A percentile compares a stretch with the other conserved stretches of the same genome.
phyloP scores from a whole-genome alignment of 208 protist genomes.

The Acanthamoeba castellanii region DNA sequence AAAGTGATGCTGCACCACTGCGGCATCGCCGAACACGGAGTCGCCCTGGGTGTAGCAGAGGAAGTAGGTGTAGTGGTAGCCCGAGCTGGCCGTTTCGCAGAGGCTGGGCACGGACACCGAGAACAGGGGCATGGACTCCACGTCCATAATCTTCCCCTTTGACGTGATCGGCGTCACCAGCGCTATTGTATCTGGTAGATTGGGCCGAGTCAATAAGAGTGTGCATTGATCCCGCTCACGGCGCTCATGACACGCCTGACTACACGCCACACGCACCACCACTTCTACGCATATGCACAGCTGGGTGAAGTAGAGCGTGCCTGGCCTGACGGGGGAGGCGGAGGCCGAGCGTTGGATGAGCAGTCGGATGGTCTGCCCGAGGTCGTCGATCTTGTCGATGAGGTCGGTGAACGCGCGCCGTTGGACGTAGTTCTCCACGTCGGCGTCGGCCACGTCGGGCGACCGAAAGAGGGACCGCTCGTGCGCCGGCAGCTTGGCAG shows the following conservation, averaged over 20 bases:
- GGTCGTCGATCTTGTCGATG: conserved; percentile 24
- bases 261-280: too few relatives aligned
- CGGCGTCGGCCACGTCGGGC: not conserved
- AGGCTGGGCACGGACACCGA: not conserved
- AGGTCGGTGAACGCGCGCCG: not conserved
- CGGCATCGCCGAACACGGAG: not conserved
- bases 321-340: too few relatives aligned
- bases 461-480: not conserved
- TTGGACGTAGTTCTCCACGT: not conserved
- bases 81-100: not conserved
- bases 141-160: not conserved
- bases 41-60: conserved; percentile 40
- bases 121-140: not conserved
- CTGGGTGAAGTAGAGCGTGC: too few relatives aligned
- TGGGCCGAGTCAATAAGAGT: not conserved
- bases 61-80: conserved; percentile 38
- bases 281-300: too few relatives aligned
- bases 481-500: not conserved
- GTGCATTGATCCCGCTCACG: too few relatives aligned
- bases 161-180: conserved; percentile 26
- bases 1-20: not conserved
- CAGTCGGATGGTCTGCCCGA: conserved; percentile 1
- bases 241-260: too few relatives aligned
- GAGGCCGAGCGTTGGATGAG: not conserved
- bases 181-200: not conserved